phyloP scores from a whole-genome alignment of 2,329 filamentous ascomycete species.

The Colletotrichum gigasporum region DNA sequence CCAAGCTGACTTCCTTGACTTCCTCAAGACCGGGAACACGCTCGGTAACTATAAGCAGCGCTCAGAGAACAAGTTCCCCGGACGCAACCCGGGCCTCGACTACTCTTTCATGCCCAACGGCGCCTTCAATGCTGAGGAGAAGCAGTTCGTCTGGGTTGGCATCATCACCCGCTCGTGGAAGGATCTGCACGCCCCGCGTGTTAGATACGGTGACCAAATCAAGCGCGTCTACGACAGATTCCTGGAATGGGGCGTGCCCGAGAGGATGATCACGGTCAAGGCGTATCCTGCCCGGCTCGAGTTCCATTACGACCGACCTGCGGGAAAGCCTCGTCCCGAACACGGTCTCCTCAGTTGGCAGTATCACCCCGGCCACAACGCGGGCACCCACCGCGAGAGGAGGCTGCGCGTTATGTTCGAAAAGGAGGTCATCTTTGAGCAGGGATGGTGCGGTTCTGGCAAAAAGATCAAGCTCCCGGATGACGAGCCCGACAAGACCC shows the following conservation, averaged over 20 bases:
- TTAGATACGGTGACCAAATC: constrained; percentile 6
- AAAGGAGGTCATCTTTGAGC: constrained; percentile 39
- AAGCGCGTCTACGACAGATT: not conserved
- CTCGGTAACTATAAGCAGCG: not conserved
- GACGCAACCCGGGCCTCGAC: constrained; percentile 15
- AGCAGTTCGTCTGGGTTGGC: constrained; percentile 15
- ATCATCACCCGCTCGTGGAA: constrained; percentile 7
- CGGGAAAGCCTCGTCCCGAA: not conserved
- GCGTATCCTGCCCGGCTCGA: not conserved
- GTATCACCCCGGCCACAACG: constrained; percentile 16
- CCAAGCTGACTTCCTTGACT: not conserved
- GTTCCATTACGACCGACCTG: not conserved
- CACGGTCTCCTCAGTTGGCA: constrained; percentile 22
- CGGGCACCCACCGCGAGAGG: not conserved
- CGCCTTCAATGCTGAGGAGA: constrained; percentile 9
- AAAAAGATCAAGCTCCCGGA: not conserved
- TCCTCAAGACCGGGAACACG: not conserved
- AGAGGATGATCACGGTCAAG: not conserved
- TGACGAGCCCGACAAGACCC: not conserved
- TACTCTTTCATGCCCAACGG: not conserved
- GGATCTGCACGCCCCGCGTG: not conserved
- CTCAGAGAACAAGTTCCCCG: not conserved
- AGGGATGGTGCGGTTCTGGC: constrained; percentile 28
- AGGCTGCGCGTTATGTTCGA: constrained; percentile 23
- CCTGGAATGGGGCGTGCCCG: not conserved